These are phyloP conservation scores for Cymbopogon flexuosus DNA, from an alignment of 202 grass and related monocot species.

Conservation along the genomic window DNA sequence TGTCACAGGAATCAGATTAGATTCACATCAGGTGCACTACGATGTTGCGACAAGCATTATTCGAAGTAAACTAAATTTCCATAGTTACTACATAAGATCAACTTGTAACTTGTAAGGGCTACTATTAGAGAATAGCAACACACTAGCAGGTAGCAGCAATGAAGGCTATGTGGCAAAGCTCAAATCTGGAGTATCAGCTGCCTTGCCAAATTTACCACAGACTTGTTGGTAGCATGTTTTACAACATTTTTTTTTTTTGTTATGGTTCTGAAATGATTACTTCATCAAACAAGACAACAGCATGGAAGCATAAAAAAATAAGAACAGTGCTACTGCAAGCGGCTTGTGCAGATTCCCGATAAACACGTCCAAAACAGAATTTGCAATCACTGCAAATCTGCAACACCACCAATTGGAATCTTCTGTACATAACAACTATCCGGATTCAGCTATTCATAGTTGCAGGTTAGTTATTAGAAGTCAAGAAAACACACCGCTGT, in stretches of 20 bases:
- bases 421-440: background rate
- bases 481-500: constrained; percentile 36
- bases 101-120: background rate
- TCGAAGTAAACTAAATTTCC: background rate
- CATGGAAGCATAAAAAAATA: background rate
- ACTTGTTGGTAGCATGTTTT: background rate
- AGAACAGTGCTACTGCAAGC: background rate
- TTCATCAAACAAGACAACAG: background rate
- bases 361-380: background rate
- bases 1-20: constrained; percentile 6
- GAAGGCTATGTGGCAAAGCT: background rate
- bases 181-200: background rate
- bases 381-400: background rate
- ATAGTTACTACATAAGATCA: constrained; percentile 4
- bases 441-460: background rate
- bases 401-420: background rate
- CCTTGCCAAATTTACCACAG: background rate
- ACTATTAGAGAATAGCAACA: background rate
- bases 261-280: background rate
- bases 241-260: background rate
- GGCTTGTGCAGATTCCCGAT: background rate
- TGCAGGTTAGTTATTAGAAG: background rate
- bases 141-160: background rate
- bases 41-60: background rate
- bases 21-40: background rate